Evolutionary conservation across 2,329 filamentous ascomycete species (phyloP).

Genomic region (Aspergillus hortae): DNA sequence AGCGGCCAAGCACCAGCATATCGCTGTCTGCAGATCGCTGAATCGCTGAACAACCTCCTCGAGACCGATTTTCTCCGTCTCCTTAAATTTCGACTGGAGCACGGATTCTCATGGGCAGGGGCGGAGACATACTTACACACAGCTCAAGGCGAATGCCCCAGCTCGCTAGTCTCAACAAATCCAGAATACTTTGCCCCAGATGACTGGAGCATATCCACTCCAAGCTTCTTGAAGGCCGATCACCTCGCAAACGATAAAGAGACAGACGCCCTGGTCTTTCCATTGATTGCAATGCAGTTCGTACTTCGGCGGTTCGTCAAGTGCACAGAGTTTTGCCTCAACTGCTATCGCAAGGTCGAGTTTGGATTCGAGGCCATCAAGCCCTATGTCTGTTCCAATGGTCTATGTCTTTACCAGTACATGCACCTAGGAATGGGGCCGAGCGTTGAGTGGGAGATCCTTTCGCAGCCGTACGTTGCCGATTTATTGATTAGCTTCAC

Average conservation of each 20-base stretch:
- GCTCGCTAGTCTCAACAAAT: conserved; percentile 6
- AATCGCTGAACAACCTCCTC: conserved; percentile 66
- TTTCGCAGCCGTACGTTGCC: conserved; percentile 74
- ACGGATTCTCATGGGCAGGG: conserved; percentile 61
- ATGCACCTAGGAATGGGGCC: conserved; percentile 81
- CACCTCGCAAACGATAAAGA: conserved; percentile 39
- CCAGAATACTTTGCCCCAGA: conserved; percentile 21
- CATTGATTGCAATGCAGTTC: conserved; percentile 67
- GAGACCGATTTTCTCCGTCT: conserved; percentile 62
- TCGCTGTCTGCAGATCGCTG: conserved; percentile 65
- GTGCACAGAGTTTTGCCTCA: conserved; percentile 82
- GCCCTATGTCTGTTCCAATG: conserved; percentile 68
- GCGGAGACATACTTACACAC: conserved; percentile 59
- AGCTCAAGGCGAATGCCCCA: conserved; percentile 34
- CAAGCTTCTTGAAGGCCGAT: conserved; percentile 48
- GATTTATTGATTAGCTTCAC: conserved; percentile 83
- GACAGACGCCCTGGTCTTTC: conserved; percentile 48
- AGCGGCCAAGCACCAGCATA: conserved; percentile 30
- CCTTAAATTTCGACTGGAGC: conserved; percentile 55
- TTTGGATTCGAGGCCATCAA: conserved; percentile 55
- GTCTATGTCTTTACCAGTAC: conserved; percentile 82
- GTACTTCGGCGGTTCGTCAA: conserved; percentile 70
- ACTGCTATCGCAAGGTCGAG: conserved; percentile 69
- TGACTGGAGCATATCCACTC: conserved; percentile 23
- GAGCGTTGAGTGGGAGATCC: conserved; percentile 79